These are phyloP conservation scores for Russula dissimulans DNA, from an alignment of 768 basidiomycete species.

Conservation along the genomic window DNA sequence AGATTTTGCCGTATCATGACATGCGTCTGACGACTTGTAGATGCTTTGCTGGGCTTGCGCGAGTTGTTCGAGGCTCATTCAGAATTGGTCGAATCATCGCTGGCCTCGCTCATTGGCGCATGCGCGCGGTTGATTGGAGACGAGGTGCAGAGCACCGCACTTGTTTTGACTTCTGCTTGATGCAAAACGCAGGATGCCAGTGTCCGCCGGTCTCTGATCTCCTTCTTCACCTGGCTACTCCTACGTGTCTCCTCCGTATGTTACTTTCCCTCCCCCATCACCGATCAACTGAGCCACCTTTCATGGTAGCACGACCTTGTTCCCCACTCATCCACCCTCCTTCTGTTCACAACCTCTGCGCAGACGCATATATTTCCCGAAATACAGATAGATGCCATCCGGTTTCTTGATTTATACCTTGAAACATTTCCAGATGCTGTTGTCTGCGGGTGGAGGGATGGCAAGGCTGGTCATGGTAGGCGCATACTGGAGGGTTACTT, in stretches of 20 bases:
- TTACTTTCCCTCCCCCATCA: not conserved
- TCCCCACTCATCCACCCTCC: slow-evolving; percentile 66
- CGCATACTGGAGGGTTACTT: slow-evolving; percentile 74
- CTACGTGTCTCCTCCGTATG: slow-evolving; percentile 50
- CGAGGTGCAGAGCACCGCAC: slow-evolving; percentile 44
- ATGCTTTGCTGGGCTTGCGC: slow-evolving; percentile 62
- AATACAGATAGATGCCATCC: slow-evolving; percentile 83
- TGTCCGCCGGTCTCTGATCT: slow-evolving; percentile 65
- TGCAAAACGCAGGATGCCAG: slow-evolving; percentile 50
- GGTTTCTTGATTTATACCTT: slow-evolving; percentile 67
- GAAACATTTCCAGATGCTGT: slow-evolving; percentile 59
- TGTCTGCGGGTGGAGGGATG: slow-evolving; percentile 56
- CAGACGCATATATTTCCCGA: slow-evolving; percentile 95
- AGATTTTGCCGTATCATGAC: slow-evolving; percentile 2
- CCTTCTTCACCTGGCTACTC: slow-evolving; percentile 67
- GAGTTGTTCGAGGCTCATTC: slow-evolving; percentile 63
- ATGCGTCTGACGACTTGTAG: slow-evolving; percentile 29
- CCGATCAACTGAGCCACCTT: not conserved
- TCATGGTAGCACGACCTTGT: slow-evolving; percentile 48
- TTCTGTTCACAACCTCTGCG: slow-evolving; percentile 84
- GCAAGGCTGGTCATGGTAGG: slow-evolving; percentile 42
- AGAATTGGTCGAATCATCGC: slow-evolving; percentile 39
- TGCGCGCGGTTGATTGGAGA: slow-evolving; percentile 71
- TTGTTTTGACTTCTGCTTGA: not conserved
- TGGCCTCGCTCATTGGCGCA: slow-evolving; percentile 48